Evolutionary conservation across 441 rosid species (phyloP), one percentile per base, ranked within the genome.

Genomic region (Euphorbia corollata): DNA sequence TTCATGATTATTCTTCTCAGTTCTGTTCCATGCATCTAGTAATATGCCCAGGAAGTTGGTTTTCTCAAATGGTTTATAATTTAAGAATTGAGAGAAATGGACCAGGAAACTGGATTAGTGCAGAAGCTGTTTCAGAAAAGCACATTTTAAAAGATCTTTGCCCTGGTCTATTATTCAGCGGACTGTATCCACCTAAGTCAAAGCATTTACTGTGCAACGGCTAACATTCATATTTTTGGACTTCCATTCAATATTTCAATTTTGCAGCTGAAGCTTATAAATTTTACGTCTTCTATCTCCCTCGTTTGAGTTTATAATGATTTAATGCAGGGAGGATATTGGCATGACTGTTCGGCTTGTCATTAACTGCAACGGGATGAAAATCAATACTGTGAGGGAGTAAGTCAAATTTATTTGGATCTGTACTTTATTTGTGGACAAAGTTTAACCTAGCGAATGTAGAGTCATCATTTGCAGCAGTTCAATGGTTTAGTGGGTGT

Each of bases 311-410:
- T 63, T 56, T 67, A 1, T 72, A 54, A 34, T 74, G 69, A 43
- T 61, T 58, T 8, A 70, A 48, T 79, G 72, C 84, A 92, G 98
- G 78, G 97, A 86, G 77, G 98, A 87, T 72, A 82, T 92, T 63
- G 79, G 77, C 54, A 92, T 92, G 98, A 87, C 90, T 64, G 81
- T 92, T 59, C 87, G 96, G 77, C 97, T 88, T 73, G 96, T 92
- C 71, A 86, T 90, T 61, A 92, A 83, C 78, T 92, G 82, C 89
- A 86, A 82, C 55, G 98, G 97, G 55, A 75, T 92, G 85, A 92
- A 85, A 83, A 77, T 90, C 77, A 86, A 77, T 70, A 67, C 91
- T n/a, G 97, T 92, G 76, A 86, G 75, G 82, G 92, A 90, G 98
- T 90, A 85, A 82, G 98, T 80, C 64, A 64, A 59, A 11, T 64